Percentiles rank a stretch among this genome's conserved stretches.
Conservation (phyloP, 306 rosid genomes). For the Cucurbita maxima region DNA sequence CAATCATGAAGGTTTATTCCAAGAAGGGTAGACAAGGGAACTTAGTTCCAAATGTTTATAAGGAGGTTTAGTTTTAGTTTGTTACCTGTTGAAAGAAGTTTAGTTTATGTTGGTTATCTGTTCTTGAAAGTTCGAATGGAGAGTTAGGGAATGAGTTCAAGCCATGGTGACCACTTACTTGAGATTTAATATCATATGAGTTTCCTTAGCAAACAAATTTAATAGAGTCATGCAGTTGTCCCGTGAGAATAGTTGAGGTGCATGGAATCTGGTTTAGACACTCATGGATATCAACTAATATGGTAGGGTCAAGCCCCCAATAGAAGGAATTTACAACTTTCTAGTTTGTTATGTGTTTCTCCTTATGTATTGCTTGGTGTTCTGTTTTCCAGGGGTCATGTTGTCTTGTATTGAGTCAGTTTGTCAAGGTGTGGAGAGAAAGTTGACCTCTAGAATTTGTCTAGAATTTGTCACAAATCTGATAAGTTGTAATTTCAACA, state of each 20-base stretch:
- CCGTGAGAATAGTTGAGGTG: not conserved
- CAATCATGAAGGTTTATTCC: not conserved
- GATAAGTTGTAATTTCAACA: not conserved
- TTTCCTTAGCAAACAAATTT: not conserved
- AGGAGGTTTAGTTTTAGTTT: not conserved
- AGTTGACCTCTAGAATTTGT: not conserved
- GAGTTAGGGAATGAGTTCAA: not conserved
- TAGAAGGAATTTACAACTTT: not conserved
- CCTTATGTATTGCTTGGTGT: not conserved
- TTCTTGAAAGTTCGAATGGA: not conserved
- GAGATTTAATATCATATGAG: not conserved
- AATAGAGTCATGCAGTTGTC: not conserved
- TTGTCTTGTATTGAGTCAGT: not conserved
- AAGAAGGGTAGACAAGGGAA: not conserved
- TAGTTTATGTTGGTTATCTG: not conserved
- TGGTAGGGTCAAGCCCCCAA: not conserved
- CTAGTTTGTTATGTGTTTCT: not conserved
- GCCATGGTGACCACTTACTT: not conserved
- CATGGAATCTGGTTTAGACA: not conserved
- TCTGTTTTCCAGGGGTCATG: not conserved
- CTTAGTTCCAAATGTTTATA: not conserved
- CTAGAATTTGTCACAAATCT: not conserved
- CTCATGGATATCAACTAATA: not conserved
- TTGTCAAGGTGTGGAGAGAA: not conserved
- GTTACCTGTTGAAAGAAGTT: not conserved